Base-by-base conservation (phyloP, 1,284 basidiomycete species). In the Lignosus rhinocerotis region DNA sequence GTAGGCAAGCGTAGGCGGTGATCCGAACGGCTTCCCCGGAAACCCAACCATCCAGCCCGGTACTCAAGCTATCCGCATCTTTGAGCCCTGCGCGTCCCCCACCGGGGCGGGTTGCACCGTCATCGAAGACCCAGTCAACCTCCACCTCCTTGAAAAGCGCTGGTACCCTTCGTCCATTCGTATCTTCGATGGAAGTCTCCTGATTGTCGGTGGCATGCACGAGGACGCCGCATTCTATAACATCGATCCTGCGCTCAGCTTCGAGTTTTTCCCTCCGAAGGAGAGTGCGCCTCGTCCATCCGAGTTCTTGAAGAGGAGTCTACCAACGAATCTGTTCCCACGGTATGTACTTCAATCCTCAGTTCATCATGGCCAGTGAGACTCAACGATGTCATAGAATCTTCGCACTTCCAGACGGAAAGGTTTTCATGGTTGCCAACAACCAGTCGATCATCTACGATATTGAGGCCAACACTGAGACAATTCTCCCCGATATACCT, bases 191-290 rank as follows among this genome's bases (percentile, higher is more conserved):
- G 77, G 78, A 32, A 66, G 53, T 53, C 59, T 77, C 66, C 73
- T 79, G 72, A 72, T 80, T 47, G 70, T 78, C 14, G 77, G 78
- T 21, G 78, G 78, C 1, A 75, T 71, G 9, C 72, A 75, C 50
- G 70, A 69, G 16, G 55, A 63, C n/a, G 72, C 73, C 10, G 64
- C 65, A 6, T 78, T 78, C 65, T 73, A 77, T 62, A 78, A 77
- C 59, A 71, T 67, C 25, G 73, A 77, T 19, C 74, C 78, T 0
- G 79, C 65, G 47, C 81, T 82, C 62, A 79, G 74, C 17, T 74
- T 80, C 60, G 81, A 84, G 66, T 84, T 79, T 68, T 82, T 80
- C 73, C 82, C 82, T 14, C 72, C 76, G 0, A 83, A 84, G 63
- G 78, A 80, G 55, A 70, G 73, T 32, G 78, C 78, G 6, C 69